Evolutionary conservation across 2,329 filamentous ascomycete genomes (phyloP).

Genomic region (Xylaria sp.): DNA sequence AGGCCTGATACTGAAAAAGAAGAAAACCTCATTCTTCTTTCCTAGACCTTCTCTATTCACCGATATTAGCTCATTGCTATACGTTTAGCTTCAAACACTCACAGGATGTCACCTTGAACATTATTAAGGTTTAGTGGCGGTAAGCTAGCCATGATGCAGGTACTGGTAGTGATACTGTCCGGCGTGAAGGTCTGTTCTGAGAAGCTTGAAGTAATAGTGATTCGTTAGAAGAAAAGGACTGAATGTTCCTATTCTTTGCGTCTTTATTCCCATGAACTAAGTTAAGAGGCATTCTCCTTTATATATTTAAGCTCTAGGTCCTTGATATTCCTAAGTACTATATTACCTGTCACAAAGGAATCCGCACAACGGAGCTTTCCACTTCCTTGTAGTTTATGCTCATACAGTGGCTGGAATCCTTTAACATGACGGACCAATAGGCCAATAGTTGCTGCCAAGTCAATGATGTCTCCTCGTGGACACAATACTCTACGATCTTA

Average conservation of each 20-base stretch:
- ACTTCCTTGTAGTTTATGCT: neutral
- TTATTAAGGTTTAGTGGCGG: conserved; percentile 32
- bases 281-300: neutral
- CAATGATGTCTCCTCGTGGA: neutral
- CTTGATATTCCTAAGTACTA: neutral
- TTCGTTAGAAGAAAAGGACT: too few species aligned
- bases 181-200: neutral
- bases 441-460: neutral
- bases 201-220: neutral
- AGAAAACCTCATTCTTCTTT: conserved; percentile 35
- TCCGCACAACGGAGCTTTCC: neutral
- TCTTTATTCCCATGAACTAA: neutral
- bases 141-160: conserved; percentile 24
- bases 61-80: neutral
- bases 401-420: neutral
- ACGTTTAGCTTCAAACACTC: neutral
- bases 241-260: too few species aligned
- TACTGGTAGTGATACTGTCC: neutral
- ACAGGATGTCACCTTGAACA: conserved; percentile 39
- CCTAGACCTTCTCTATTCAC: conserved; percentile 32
- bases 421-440: neutral
- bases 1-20: conserved; percentile 34
- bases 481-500: neutral
- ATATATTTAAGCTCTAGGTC: neutral
- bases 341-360: neutral